phyloP scores from a whole-genome alignment of 192 early-diverging fungal species.

The Backusella sp. region DNA sequence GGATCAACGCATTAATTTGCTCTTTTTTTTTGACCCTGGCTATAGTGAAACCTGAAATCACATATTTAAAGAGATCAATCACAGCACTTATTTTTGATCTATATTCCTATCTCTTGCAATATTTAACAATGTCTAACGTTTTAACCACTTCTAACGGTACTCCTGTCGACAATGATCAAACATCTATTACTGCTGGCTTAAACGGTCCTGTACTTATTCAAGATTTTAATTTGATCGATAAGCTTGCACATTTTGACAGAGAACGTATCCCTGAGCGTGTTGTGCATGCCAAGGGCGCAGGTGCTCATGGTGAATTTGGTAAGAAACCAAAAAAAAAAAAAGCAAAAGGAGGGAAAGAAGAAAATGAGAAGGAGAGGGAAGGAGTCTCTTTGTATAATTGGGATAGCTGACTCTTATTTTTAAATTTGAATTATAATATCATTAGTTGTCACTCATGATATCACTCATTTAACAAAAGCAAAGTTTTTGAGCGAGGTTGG shows the following conservation, averaged over 20 bases:
- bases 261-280: conserved; percentile 87
- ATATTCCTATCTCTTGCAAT: neutral
- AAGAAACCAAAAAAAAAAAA: conserved; percentile 12
- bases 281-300: conserved; percentile 83
- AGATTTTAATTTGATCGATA: conserved; percentile 80
- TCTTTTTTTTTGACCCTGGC: neutral
- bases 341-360: neutral
- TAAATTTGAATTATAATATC: neutral
- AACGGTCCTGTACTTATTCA: conserved; percentile 66
- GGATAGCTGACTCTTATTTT: neutral
- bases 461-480: conserved; percentile 67
- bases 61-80: neutral
- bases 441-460: conserved; percentile 68
- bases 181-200: conserved; percentile 65
- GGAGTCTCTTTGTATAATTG: neutral
- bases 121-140: conserved; percentile 7
- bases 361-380: neutral
- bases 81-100: neutral
- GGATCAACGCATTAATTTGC: neutral
- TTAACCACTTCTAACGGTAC: conserved; percentile 53
- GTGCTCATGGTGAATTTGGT: conserved; percentile 78
- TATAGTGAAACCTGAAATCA: neutral
- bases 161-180: conserved; percentile 77
- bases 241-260: conserved; percentile 81
- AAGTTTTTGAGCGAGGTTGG: conserved; percentile 68